phyloP scores from a whole-genome alignment of 1,284 basidiomycete species.

The Ceratobasidium sp. region DNA sequence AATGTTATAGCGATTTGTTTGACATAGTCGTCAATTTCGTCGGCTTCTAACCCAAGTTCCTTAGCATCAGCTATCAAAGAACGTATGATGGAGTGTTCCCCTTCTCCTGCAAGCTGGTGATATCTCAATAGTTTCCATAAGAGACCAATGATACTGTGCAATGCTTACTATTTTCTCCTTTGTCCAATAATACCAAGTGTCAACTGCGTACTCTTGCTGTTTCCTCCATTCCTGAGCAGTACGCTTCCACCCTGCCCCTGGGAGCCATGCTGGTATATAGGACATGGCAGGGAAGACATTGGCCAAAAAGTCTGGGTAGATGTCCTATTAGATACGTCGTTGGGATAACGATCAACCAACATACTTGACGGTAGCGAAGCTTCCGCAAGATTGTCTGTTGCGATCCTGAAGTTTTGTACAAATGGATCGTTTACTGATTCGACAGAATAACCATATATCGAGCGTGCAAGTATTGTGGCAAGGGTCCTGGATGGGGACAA shows the following conservation, averaged over 20 bases:
- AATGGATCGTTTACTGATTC: constrained; percentile 2
- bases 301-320: constrained; percentile 14
- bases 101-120: neutral
- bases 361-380: neutral
- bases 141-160: no score
- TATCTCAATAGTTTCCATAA: neutral
- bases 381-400: constrained; percentile 1
- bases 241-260: constrained; percentile 36
- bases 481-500: neutral
- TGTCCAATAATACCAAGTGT: neutral
- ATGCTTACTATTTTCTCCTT: constrained; percentile 3
- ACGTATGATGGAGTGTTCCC: neutral
- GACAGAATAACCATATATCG: constrained; percentile 15
- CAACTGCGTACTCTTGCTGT: constrained; percentile 2
- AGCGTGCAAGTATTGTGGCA: neutral
- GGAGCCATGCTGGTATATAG: constrained; percentile 38
- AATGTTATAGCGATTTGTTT: neutral
- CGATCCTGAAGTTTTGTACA: neutral
- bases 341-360: no score
- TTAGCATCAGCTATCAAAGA: neutral
- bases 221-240: constrained; percentile 10
- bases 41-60: neutral
- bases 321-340: no score
- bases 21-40: neutral
- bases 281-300: constrained; percentile 1